Evolutionary conservation across 108 stramenopile species (phyloP).

Genomic region (Nitzschia inconspicua): DNA sequence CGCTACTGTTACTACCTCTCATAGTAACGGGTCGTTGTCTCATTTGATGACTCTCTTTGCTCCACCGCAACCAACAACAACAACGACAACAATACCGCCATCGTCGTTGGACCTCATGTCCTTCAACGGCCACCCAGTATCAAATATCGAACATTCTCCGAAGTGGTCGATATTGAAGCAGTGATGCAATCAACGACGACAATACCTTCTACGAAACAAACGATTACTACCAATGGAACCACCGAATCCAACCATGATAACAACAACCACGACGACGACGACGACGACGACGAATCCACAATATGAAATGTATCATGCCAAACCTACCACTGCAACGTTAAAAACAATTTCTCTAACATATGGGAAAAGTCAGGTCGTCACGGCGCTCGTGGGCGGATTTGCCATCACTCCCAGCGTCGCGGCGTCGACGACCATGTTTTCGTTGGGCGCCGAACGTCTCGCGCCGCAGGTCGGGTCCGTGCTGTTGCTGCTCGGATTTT

Average conservation of each 20-base stretch:
- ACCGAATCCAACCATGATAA: background rate
- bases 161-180: slow-evolving; percentile 28
- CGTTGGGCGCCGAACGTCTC: slow-evolving; percentile 44
- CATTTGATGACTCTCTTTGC: slow-evolving; percentile 25
- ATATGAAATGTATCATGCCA: slow-evolving; percentile 12
- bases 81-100: background rate
- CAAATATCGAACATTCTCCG: slow-evolving; percentile 25
- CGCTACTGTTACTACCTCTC: too few species aligned
- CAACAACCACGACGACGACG: background rate
- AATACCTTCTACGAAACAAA: too few species aligned
- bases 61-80: background rate
- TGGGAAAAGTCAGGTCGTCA: slow-evolving; percentile 38
- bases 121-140: slow-evolving; percentile 1
- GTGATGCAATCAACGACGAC: slow-evolving; percentile 8
- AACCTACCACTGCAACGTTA: slow-evolving; percentile 13
- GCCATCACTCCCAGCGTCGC: slow-evolving; percentile 52
- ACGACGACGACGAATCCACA: background rate
- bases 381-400: slow-evolving; percentile 52
- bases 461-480: slow-evolving; percentile 56
- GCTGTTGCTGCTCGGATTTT: slow-evolving; percentile 46
- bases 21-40: slow-evolving; percentile 11
- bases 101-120: too few species aligned
- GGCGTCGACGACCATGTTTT: slow-evolving; percentile 26
- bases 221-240: too few species aligned
- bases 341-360: slow-evolving; percentile 41